phyloP scores from a whole-genome alignment of 495 filamentous ascomycete genomes.

The Penicillium manginii region DNA sequence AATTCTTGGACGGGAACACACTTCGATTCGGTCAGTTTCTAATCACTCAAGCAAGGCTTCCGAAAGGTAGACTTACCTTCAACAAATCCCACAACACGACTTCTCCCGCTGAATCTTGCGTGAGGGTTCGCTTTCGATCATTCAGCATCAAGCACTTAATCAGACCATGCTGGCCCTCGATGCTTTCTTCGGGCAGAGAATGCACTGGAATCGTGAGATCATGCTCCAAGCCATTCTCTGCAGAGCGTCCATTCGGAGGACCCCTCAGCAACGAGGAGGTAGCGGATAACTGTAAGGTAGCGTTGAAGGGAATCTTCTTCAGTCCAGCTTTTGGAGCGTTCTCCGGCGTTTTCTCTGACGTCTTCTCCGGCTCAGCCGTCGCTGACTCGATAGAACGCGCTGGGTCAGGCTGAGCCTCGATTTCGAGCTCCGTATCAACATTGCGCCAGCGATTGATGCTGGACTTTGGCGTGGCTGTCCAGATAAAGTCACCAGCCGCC shows the following conservation, averaged over 20 bases:
- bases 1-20: constrained; percentile 85
- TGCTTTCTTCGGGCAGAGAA: constrained; percentile 78
- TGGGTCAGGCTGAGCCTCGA: constrained; percentile 58
- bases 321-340: constrained; percentile 30
- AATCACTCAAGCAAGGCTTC: neutral
- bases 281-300: constrained; percentile 79
- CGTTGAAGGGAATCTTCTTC: constrained; percentile 74
- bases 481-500: constrained; percentile 78
- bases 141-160: constrained; percentile 93
- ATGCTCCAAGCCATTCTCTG: constrained; percentile 61
- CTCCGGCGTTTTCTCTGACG: neutral
- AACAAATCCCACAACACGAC: constrained; percentile 96
- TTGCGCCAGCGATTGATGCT: constrained; percentile 95
- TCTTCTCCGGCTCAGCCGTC: neutral
- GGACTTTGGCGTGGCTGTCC: constrained; percentile 92
- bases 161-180: constrained; percentile 93
- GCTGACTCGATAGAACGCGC: constrained; percentile 48
- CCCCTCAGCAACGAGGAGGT: constrained; percentile 71
- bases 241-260: constrained; percentile 57
- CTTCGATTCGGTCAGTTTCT: constrained; percentile 41
- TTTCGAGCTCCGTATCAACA: constrained; percentile 71
- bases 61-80: constrained; percentile 53
- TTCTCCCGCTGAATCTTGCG: constrained; percentile 92
- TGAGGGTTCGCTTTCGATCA: constrained; percentile 85
- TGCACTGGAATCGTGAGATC: constrained; percentile 68